Conservation (phyloP, 345 rosid species). For the Brassica rapa region DNA sequence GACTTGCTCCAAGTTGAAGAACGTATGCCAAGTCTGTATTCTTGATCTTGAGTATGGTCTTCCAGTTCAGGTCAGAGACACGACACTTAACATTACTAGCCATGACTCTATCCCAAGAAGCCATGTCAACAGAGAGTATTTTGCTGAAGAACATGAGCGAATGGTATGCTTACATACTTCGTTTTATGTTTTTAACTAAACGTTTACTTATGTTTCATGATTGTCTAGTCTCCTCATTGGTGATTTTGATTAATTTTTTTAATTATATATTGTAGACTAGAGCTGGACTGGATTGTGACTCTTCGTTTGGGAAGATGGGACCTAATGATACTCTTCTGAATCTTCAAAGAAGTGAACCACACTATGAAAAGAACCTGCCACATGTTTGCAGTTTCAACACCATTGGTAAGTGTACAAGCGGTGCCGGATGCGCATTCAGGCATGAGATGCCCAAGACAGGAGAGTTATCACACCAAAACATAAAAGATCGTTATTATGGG, state of each 20-base stretch:
- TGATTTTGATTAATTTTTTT: neutral
- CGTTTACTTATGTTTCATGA: too few species aligned
- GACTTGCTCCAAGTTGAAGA: neutral
- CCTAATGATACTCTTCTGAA: neutral
- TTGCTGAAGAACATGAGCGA: neutral
- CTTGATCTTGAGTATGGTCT: neutral
- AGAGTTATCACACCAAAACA: neutral
- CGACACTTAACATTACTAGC: neutral
- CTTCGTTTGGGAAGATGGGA: neutral
- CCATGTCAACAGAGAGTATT: neutral
- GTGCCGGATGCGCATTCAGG: neutral
- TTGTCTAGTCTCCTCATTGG: neutral
- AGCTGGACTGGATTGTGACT: neutral
- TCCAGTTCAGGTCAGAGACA: neutral
- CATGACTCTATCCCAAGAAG: neutral
- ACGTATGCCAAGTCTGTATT: neutral
- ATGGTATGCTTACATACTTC: too few species aligned
- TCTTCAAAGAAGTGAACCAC: neutral
- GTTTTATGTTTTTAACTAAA: too few species aligned
- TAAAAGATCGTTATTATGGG: neutral
- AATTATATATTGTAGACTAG: neutral
- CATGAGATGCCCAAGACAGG: neutral
- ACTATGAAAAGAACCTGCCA: neutral
- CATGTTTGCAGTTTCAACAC: neutral
- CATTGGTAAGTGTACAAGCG: neutral